Percentiles rank a stretch among this genome's conserved stretches.
These are phyloP conservation scores for Microdochium paspali DNA, from an alignment of 2,329 filamentous ascomycete species.

Conservation along the genomic window DNA sequence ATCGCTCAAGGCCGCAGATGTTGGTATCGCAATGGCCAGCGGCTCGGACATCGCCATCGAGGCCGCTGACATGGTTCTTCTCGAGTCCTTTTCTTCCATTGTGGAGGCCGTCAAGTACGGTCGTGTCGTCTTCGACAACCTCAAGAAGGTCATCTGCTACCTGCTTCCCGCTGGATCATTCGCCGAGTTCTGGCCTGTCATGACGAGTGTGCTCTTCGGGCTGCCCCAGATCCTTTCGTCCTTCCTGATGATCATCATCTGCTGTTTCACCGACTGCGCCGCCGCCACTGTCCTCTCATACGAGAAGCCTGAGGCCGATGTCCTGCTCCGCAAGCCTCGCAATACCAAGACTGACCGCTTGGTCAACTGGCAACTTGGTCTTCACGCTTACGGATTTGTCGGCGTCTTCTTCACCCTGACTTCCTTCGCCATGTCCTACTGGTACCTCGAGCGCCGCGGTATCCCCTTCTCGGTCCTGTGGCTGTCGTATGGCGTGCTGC, in stretches of 20 bases:
- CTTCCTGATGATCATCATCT: constrained; percentile 64
- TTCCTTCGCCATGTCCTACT: constrained; percentile 57
- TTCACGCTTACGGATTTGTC: constrained; percentile 64
- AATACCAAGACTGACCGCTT: constrained; percentile 61
- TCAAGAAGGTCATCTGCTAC: constrained; percentile 71
- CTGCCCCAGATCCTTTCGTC: constrained; percentile 64
- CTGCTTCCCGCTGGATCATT: constrained; percentile 66
- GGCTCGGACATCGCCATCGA: constrained; percentile 78
- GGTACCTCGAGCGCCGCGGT: constrained; percentile 53
- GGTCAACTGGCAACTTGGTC: constrained; percentile 62
- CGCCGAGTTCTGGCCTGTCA: constrained; percentile 66
- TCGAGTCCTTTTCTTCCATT: constrained; percentile 65
- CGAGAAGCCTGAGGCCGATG: constrained; percentile 67
- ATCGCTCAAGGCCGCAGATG: constrained; percentile 68
- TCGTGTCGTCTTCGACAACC: constrained; percentile 68
- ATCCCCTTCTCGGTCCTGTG: constrained; percentile 56
- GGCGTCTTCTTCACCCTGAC: constrained; percentile 52
- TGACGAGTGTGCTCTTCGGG: constrained; percentile 64
- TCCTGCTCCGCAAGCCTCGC: constrained; percentile 59
- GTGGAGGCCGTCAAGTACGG: constrained; percentile 66
- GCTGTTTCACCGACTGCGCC: constrained; percentile 69
- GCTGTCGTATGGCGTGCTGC: constrained; percentile 55
- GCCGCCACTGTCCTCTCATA: constrained; percentile 67
- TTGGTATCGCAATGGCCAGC: constrained; percentile 73
- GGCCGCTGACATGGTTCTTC: constrained; percentile 71